phyloP scores from a whole-genome alignment of 805 yeast genomes.

The Pichia eremophila region DNA sequence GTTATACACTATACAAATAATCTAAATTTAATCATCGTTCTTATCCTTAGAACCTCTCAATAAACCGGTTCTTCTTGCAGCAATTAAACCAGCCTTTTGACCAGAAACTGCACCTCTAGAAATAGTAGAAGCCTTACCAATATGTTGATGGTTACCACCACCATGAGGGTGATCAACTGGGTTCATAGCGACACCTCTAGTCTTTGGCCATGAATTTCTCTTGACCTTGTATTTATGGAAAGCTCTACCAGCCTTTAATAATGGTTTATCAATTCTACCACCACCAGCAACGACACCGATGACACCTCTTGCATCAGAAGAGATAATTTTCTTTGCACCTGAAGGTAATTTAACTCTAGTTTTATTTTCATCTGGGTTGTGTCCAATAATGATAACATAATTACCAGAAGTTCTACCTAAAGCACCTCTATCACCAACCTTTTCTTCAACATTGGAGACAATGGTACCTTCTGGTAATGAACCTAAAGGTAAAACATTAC shows the following conservation, averaged over 20 bases:
- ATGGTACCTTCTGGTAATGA: slow-evolving; percentile 99
- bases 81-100: slow-evolving; percentile 99
- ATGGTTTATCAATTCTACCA: slow-evolving; percentile 99
- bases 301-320: slow-evolving; percentile 98
- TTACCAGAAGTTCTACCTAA: slow-evolving; percentile 99
- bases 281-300: slow-evolving; percentile 99
- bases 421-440: slow-evolving; percentile 99
- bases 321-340: slow-evolving; percentile 95
- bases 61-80: slow-evolving; percentile 99
- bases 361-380: slow-evolving; percentile 98
- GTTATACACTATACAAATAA: slow-evolving; percentile 6
- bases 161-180: slow-evolving; percentile 99
- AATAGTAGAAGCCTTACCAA: slow-evolving; percentile 99
- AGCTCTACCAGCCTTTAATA: slow-evolving; percentile 99
- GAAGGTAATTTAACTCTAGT: slow-evolving; percentile 99
- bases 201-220: slow-evolving; percentile 99
- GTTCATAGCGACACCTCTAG: slow-evolving; percentile 99
- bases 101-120: slow-evolving; percentile 99
- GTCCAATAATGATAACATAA: slow-evolving; percentile 98
- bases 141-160: slow-evolving; percentile 99
- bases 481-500: slow-evolving; percentile 96
- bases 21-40: slow-evolving; percentile 25
- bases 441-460: slow-evolving; percentile 96
- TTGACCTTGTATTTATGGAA: slow-evolving; percentile 99
- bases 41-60: slow-evolving; percentile 94